Conservation (phyloP, 306 rosid genomes). For the Aeschynomene evenia region DNA sequence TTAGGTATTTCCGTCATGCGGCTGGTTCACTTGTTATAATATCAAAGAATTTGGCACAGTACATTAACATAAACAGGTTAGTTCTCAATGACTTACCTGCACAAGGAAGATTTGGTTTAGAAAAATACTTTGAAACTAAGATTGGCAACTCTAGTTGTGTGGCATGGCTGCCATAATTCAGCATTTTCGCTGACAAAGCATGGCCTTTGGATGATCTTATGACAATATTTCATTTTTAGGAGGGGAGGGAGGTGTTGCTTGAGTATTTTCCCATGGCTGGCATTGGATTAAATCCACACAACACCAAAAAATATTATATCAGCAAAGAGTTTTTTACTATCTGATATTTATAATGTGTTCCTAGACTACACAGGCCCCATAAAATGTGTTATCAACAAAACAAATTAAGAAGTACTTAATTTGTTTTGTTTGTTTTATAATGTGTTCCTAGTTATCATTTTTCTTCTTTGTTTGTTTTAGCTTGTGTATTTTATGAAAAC, state of each 20-base stretch:
- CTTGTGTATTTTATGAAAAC: not conserved
- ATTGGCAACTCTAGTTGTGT: not conserved
- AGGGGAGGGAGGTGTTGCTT: not conserved
- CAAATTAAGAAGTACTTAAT: no score
- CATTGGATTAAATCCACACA: not conserved
- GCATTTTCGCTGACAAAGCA: slow-evolving; percentile 16
- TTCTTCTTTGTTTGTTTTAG: not conserved
- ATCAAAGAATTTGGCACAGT: slow-evolving; percentile 86
- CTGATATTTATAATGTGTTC: not conserved
- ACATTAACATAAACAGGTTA: slow-evolving; percentile 89
- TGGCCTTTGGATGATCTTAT: not conserved
- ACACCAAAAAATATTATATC: no score
- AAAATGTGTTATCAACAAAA: not conserved
- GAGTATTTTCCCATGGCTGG: not conserved
- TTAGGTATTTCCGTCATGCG: slow-evolving; percentile 96
- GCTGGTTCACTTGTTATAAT: slow-evolving; percentile 76
- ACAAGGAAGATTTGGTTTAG: not conserved
- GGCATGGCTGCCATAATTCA: slow-evolving; percentile 5
- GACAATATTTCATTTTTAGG: not conserved
- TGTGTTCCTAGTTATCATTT: not conserved
- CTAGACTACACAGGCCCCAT: not conserved
- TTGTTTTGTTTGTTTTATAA: no score
- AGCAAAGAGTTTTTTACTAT: not conserved
- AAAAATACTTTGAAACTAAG: slow-evolving; percentile 4
- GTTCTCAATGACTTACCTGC: slow-evolving; percentile 29